Percentiles rank a stretch among this genome's conserved stretches.
Conservation (phyloP, 805 yeast species). For the Schwanniomyces vanrijiae region DNA sequence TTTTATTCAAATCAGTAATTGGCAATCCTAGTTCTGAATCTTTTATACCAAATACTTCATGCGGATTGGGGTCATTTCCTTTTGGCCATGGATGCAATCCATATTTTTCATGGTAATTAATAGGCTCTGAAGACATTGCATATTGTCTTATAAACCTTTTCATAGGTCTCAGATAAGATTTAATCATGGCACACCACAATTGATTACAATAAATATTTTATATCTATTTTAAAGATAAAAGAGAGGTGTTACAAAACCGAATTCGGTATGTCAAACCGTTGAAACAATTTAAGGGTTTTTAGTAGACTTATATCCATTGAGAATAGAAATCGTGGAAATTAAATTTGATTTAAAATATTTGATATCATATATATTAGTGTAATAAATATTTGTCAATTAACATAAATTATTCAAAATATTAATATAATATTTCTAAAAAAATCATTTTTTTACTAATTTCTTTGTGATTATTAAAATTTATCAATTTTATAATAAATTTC, state of each 20-base stretch:
- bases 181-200: slow-evolving; percentile 1
- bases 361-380: too few species aligned
- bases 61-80: slow-evolving; percentile 59
- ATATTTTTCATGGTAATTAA: slow-evolving; percentile 22
- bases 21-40: slow-evolving; percentile 39
- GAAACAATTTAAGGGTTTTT: background rate
- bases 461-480: too few species aligned
- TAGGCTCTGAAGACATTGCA: slow-evolving; percentile 8
- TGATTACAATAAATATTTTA: background rate
- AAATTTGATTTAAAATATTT: too few species aligned
- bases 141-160: slow-evolving; percentile 1
- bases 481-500: too few species aligned
- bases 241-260: background rate
- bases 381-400: too few species aligned
- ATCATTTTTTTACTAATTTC: too few species aligned
- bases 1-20: slow-evolving; percentile 52
- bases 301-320: background rate
- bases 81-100: slow-evolving; percentile 58
- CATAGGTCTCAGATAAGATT: background rate
- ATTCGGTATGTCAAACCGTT: background rate
- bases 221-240: background rate
- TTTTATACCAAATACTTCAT: slow-evolving; percentile 52
- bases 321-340: too few species aligned
- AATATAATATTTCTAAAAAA: too few species aligned
- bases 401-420: too few species aligned